phyloP scores from a whole-genome alignment of 306 rosid species.

The Cucurbita pepo region DNA sequence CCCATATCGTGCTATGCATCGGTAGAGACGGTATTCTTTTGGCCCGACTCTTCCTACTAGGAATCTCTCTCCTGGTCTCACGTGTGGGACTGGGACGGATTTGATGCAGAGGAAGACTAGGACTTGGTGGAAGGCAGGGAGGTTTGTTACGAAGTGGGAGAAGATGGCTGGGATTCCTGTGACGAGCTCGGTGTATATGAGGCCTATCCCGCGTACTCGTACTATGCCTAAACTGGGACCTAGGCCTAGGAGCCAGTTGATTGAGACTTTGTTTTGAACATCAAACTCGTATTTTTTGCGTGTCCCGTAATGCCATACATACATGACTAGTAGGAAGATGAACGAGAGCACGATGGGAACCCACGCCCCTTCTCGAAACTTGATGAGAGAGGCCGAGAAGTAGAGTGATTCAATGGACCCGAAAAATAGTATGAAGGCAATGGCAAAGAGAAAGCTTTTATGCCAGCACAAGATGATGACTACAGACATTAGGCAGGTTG shows the following conservation, averaged over 20 bases:
- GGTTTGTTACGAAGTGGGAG: conserved; percentile 94
- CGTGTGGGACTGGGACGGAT: conserved; percentile 95
- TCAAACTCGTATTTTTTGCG: conserved; percentile 84
- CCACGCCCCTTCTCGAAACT: conserved; percentile 96
- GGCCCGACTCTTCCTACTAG: conserved; percentile 97
- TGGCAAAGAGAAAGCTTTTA: conserved; percentile 39
- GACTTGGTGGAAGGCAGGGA: conserved; percentile 96
- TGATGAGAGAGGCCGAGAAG: conserved; percentile 93
- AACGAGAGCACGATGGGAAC: conserved; percentile 86
- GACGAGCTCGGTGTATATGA: conserved; percentile 86
- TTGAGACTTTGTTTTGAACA: conserved; percentile 85
- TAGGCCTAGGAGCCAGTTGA: conserved; percentile 77
- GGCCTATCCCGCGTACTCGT: conserved; percentile 86
- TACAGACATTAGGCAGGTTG: conserved; percentile 91
- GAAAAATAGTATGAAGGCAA: conserved; percentile 68
- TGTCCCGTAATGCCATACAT: conserved; percentile 93
- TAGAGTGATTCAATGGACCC: conserved; percentile 94
- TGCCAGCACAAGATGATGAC: conserved; percentile 92
- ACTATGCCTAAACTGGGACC: conserved; percentile 82
- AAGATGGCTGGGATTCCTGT: conserved; percentile 90
- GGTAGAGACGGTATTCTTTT: conserved; percentile 65
- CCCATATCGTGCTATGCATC: conserved; percentile 95
- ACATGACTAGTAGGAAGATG: conserved; percentile 73
- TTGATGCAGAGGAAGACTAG: conserved; percentile 88
- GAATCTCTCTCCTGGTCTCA: conserved; percentile 76